Base-by-base conservation (phyloP, 2,329 filamentous ascomycete species). In the Xylaria sp. region DNA sequence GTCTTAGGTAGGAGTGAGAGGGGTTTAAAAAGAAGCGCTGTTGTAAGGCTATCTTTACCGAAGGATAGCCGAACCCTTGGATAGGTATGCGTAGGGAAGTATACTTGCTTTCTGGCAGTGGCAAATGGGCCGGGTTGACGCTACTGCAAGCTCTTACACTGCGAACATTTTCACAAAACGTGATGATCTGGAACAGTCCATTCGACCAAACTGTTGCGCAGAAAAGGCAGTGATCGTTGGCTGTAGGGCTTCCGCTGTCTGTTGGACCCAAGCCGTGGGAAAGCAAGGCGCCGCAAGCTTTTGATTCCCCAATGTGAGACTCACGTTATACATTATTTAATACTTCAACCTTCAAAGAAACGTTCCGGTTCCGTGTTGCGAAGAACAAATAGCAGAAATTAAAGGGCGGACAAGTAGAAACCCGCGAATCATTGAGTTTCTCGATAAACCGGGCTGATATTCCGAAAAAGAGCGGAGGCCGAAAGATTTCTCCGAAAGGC, bases 101-200 rank as follows among this genome's bases (percentile, higher is more conserved):
- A 49, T 10, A 25, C 23, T 12, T 28, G 18, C 5, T 10, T 28
- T 18, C 18, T 18, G 55, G 23, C 31, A 36, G 57, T 64, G 15
- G 31, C 59, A 39, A 36, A 46, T 18, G 18, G 58, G 49, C 31
- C 59, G 20, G 18, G 7, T 28, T 54, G 43, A 20, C 64, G 64
- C 64, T 64, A 67, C 64, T 64, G 68, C 68, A 67, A 70, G 61
- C 56, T 64, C 64, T 67, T 67, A 62, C 43, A 56, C 23, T 12
- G 31, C 36, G 13, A 20, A 59, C 54, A 46, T 39, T 64, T 62
- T 55, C 33, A 2, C 20, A 20, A 39, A 54, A 48, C 23, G 13
- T 46, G 13, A 56, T 13, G 33, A 52, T 46, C 65, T 68, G 46
- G 62, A 70, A 62, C 64, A 46, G 55, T 64, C 28, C 18, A 46